Conservation (phyloP, 1,284 basidiomycete species). For the Cutaneotrichosporon cutaneum region DNA sequence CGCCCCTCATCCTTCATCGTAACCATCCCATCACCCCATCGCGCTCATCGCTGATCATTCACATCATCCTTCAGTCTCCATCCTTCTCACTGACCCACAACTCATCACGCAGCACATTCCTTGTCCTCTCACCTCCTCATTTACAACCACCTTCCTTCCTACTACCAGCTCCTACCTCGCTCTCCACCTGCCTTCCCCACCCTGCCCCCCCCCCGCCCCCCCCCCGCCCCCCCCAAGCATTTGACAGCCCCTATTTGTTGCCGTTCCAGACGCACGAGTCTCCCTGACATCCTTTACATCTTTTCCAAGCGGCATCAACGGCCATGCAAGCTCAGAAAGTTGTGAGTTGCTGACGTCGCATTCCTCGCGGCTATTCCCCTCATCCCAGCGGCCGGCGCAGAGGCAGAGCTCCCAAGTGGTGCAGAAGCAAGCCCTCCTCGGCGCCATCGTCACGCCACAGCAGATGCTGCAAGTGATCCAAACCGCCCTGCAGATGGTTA, state of each 20-base stretch:
- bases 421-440: neutral
- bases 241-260: no score
- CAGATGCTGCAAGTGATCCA: neutral
- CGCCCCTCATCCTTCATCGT: neutral
- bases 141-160: no score
- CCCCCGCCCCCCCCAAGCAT: no score
- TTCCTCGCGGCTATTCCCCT: neutral
- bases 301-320: no score
- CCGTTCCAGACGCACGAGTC: no score
- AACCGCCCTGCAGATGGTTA: neutral
- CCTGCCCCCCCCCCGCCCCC: no score
- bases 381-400: neutral
- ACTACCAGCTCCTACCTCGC: no score
- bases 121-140: no score
- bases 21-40: neutral
- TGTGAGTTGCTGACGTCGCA: neutral
- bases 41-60: neutral
- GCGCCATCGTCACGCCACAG: neutral
- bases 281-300: no score
- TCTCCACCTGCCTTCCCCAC: no score
- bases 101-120: no score
- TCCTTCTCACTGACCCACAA: neutral
- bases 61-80: neutral
- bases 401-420: neutral
- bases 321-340: neutral